phyloP scores from a whole-genome alignment of 805 yeast species.

The Metschnikowia amazonensis region DNA sequence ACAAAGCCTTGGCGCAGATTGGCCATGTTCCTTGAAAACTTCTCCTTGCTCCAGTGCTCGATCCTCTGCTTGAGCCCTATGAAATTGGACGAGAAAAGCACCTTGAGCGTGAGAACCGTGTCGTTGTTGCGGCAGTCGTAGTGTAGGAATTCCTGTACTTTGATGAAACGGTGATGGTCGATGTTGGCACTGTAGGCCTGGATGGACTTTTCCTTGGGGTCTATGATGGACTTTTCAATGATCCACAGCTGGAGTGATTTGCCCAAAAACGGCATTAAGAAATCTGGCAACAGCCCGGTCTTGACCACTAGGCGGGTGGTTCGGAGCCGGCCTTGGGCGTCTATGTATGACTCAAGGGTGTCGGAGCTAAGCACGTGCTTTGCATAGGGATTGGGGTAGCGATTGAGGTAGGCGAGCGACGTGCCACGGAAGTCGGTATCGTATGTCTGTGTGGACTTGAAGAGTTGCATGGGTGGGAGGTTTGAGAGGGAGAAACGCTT shows the following conservation, averaged over 20 bases:
- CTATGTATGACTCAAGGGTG: slow-evolving; percentile 60
- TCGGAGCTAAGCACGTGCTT: slow-evolving; percentile 82
- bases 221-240: slow-evolving; percentile 71
- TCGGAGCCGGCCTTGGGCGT: slow-evolving; percentile 58
- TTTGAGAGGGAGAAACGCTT: not conserved
- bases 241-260: slow-evolving; percentile 67
- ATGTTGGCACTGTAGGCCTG: slow-evolving; percentile 73
- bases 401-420: slow-evolving; percentile 64
- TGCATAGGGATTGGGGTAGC: slow-evolving; percentile 73
- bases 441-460: slow-evolving; percentile 52
- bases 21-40: slow-evolving; percentile 62
- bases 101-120: slow-evolving; percentile 55
- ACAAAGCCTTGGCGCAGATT: slow-evolving; percentile 70
- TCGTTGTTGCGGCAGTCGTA: slow-evolving; percentile 35
- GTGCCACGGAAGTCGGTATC: slow-evolving; percentile 68
- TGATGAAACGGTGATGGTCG: slow-evolving; percentile 75
- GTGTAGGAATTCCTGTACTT: slow-evolving; percentile 71
- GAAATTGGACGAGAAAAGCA: slow-evolving; percentile 69
- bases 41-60: slow-evolving; percentile 75
- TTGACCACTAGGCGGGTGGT: slow-evolving; percentile 75
- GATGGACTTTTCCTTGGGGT: slow-evolving; percentile 54
- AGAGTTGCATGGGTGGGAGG: slow-evolving; percentile 40
- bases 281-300: slow-evolving; percentile 73
- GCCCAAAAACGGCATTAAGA: slow-evolving; percentile 74
- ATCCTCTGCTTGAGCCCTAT: slow-evolving; percentile 65